Conservation (phyloP, 2,329 filamentous ascomycete genomes). For the Gliomastix tumulicola region DNA sequence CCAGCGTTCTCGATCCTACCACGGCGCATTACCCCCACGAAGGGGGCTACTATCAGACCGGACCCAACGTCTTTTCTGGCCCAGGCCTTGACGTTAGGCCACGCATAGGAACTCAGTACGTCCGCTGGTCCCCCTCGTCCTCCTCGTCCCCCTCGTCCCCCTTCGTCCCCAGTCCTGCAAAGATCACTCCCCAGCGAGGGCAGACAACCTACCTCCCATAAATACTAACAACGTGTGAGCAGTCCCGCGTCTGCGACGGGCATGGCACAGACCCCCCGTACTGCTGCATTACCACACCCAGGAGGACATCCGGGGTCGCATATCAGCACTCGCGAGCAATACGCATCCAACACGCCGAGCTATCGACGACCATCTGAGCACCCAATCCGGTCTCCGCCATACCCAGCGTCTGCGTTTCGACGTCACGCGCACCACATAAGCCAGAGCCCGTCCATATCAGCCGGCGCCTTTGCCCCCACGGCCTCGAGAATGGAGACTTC, state of each 20-base stretch:
- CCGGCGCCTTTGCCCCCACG: conserved; percentile 34
- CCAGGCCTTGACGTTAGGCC: conserved; percentile 43
- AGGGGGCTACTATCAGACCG: conserved; percentile 38
- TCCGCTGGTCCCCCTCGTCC: conserved; percentile 11
- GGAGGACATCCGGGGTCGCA: conserved; percentile 42
- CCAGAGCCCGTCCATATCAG: conserved; percentile 41
- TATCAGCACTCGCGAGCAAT: conserved; percentile 46
- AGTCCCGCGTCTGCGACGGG: conserved; percentile 44
- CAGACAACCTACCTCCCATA: too few relatives aligned
- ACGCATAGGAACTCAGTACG: conserved; percentile 49
- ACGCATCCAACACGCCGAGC: conserved; percentile 41
- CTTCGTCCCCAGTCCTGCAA: too few relatives aligned
- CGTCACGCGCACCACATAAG: conserved; percentile 49
- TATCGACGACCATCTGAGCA: conserved; percentile 43
- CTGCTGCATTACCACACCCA: conserved; percentile 33
- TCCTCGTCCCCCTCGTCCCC: conserved; percentile 2
- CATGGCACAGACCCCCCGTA: conserved; percentile 49
- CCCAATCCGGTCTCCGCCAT: conserved; percentile 44
- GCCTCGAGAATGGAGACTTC: conserved; percentile 41
- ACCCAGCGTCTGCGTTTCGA: conserved; percentile 32
- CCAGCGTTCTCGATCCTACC: conserved; percentile 34
- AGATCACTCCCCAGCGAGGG: too few relatives aligned
- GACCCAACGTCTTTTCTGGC: conserved; percentile 37
- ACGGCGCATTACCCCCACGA: conserved; percentile 43
- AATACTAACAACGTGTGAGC: too few relatives aligned